These are phyloP conservation scores for Calocybe gangraenosa DNA, from an alignment of 768 basidiomycete genomes.

Conservation along the genomic window DNA sequence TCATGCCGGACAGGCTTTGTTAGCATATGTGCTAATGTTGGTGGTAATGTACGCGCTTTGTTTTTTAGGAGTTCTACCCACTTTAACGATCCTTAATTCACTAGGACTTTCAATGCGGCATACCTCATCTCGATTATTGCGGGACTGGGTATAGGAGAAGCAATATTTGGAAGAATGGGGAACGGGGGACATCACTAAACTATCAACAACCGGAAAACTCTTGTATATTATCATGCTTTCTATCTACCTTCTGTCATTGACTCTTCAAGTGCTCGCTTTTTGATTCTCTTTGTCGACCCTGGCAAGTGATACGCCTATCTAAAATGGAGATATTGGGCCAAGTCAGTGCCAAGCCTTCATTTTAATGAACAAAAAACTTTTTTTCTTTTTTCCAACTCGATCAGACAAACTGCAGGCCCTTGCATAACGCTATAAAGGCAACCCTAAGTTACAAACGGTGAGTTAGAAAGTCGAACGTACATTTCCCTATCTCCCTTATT, in stretches of 20 bases:
- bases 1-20: constrained; percentile 55
- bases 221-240: background rate
- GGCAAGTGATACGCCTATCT: background rate
- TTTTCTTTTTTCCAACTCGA: background rate
- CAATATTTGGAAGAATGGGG: constrained; percentile 59
- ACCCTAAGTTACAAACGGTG: too few species aligned
- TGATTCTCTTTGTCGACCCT: too few species aligned
- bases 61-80: background rate
- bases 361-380: background rate
- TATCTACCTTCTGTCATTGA: background rate
- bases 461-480: background rate
- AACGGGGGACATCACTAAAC: constrained; percentile 10
- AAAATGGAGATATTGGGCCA: background rate
- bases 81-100: constrained; percentile 4
- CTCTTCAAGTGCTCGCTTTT: background rate
- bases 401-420: too few species aligned
- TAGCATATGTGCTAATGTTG: constrained; percentile 76
- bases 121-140: constrained; percentile 70
- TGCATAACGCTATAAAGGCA: too few species aligned
- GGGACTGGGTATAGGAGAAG: constrained; percentile 73
- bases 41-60: constrained; percentile 61
- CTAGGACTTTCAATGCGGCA: constrained; percentile 80
- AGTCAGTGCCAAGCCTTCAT: background rate
- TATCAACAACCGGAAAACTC: constrained; percentile 5
- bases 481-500: background rate